A percentile compares a stretch with the other conserved stretches of the same genome.
These are phyloP conservation scores for Pyrenophora tritici-repentis DNA, from an alignment of 2,329 filamentous ascomycete species.

Conservation along the genomic window DNA sequence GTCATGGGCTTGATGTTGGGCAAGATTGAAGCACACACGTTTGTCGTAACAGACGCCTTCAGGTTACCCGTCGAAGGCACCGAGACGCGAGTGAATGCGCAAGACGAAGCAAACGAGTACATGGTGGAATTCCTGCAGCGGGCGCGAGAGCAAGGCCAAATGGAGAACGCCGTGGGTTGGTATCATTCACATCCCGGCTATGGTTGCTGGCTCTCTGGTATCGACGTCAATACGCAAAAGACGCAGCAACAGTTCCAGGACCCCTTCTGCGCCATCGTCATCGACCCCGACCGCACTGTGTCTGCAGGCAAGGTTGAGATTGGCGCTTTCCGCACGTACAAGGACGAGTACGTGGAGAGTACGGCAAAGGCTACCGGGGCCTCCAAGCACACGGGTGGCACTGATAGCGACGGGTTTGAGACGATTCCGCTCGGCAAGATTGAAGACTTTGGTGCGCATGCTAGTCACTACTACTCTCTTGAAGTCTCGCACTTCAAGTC, in stretches of 20 bases:
- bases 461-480: conserved; percentile 86
- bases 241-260: conserved; percentile 85
- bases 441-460: conserved; percentile 93
- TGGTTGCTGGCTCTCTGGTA: conserved; percentile 95
- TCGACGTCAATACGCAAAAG: conserved; percentile 87
- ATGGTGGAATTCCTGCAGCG: conserved; percentile 83
- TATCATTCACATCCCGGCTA: conserved; percentile 98
- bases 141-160: conserved; percentile 74
- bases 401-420: conserved; percentile 66
- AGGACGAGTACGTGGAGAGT: conserved; percentile 64
- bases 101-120: conserved; percentile 96
- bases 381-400: conserved; percentile 35
- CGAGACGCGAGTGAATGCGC: conserved; percentile 96
- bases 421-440: conserved; percentile 91
- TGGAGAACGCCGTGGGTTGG: conserved; percentile 96
- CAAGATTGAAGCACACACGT: conserved; percentile 81
- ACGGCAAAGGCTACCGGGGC: conserved; percentile 49
- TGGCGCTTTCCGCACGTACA: conserved; percentile 91
- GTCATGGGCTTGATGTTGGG: conserved; percentile 99
- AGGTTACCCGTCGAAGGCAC: conserved; percentile 94
- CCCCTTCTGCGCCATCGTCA: conserved; percentile 92
- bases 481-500: conserved; percentile 96
- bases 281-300: conserved; percentile 94
- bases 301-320: conserved; percentile 96
- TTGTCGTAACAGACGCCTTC: conserved; percentile 94